Percentiles rank a stretch among this genome's conserved stretches.
Evolutionary conservation across 371 early-diverging fungal species (phyloP).

Genomic region (Mucor mucedo): DNA sequence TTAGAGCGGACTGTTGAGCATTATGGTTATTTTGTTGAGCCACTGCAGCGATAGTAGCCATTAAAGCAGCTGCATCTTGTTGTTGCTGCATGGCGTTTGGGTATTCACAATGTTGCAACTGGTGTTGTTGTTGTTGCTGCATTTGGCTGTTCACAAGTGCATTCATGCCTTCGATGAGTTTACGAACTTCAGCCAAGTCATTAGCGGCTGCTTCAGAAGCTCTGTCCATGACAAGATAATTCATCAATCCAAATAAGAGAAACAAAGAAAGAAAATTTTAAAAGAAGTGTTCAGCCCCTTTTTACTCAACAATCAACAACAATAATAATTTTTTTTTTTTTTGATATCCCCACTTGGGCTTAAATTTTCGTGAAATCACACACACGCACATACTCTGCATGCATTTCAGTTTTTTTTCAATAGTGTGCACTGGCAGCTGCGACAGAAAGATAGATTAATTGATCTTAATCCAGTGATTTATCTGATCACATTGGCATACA

Average conservation of each 20-base stretch:
- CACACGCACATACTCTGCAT: too few species aligned
- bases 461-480: too few species aligned
- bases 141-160: constrained; percentile 46
- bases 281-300: background rate
- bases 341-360: too few species aligned
- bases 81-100: background rate
- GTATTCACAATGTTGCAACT: constrained; percentile 17
- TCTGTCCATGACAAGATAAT: constrained; percentile 41
- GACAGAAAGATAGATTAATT: too few species aligned
- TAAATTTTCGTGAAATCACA: too few species aligned
- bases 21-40: constrained; percentile 5
- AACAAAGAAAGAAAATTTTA: background rate
- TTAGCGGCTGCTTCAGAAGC: constrained; percentile 57
- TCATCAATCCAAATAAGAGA: constrained; percentile 1
- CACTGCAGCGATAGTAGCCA: constrained; percentile 12
- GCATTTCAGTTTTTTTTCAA: too few species aligned
- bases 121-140: constrained; percentile 43
- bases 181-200: constrained; percentile 56
- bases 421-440: too few species aligned
- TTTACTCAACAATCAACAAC: background rate
- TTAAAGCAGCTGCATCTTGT: constrained; percentile 9
- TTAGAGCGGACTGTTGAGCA: background rate
- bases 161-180: constrained; percentile 58
- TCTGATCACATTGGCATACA: too few species aligned
- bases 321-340: too few species aligned